Evolutionary conservation across 306 rosid species (phyloP).

Genomic region (Pyrus communis): DNA sequence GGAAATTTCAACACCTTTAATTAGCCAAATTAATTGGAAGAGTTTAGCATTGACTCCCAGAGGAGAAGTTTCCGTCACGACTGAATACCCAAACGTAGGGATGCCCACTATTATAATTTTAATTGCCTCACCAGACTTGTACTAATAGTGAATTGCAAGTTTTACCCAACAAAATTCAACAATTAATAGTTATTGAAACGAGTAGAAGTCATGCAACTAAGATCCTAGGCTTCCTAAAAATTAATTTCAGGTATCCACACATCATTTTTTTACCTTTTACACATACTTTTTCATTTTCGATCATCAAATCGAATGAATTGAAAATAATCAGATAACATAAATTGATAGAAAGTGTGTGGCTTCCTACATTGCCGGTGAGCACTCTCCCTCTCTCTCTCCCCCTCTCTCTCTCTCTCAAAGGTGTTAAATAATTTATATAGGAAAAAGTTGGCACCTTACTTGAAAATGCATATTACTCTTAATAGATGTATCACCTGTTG

Average conservation of each 20-base stretch:
- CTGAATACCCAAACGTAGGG: not conserved
- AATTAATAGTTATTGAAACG: not conserved
- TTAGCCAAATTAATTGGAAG: not conserved
- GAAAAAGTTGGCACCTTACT: too few species aligned
- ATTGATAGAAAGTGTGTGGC: not conserved
- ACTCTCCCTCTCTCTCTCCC: not conserved
- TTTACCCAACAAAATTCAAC: not conserved
- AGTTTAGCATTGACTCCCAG: not conserved
- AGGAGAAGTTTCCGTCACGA: not conserved
- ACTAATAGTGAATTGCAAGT: not conserved
- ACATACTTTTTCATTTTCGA: too few species aligned
- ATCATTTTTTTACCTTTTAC: too few species aligned
- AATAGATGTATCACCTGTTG: too few species aligned
- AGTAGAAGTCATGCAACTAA: too few species aligned
- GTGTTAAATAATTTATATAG: too few species aligned
- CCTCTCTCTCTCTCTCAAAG: not conserved
- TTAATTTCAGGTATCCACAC: too few species aligned
- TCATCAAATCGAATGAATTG: too few species aligned
- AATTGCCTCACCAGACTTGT: not conserved
- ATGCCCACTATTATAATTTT: not conserved
- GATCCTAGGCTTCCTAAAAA: too few species aligned
- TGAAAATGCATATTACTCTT: too few species aligned
- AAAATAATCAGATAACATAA: too few species aligned
- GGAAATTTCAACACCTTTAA: not conserved
- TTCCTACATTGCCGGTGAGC: slow-evolving; percentile 20